Percentiles rank a stretch among this genome's conserved stretches.
phyloP scores from a whole-genome alignment of 2,329 filamentous ascomycete species.

The Chaetomiaceae sp. region DNA sequence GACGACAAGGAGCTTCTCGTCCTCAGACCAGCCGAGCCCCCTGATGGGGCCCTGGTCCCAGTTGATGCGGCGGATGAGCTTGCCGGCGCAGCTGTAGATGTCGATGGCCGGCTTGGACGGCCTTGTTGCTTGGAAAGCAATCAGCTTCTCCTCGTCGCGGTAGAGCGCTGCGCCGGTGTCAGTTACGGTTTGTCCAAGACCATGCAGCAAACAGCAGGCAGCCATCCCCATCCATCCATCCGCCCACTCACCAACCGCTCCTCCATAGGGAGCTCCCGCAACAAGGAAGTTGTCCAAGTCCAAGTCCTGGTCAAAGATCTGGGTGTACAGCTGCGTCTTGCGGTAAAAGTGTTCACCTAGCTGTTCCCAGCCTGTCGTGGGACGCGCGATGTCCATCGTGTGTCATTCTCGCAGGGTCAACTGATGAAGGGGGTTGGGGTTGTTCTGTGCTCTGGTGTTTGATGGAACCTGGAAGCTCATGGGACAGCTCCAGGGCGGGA shows the following conservation, averaged over 20 bases:
- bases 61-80: conserved; percentile 74
- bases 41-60: conserved; percentile 89
- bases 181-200: neutral
- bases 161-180: conserved; percentile 59
- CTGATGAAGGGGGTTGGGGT: neutral
- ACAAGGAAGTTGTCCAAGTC: conserved; percentile 94
- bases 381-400: conserved; percentile 52
- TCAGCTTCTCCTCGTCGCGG: conserved; percentile 79
- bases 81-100: conserved; percentile 88
- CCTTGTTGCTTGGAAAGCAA: conserved; percentile 67
- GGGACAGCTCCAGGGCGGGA: no score
- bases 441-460: conserved; percentile 1
- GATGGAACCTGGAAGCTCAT: conserved; percentile 4
- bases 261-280: conserved; percentile 85
- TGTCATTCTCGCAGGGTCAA: conserved; percentile 28
- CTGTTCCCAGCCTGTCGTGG: conserved; percentile 89
- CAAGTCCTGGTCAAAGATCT: conserved; percentile 84
- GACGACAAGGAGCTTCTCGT: conserved; percentile 84
- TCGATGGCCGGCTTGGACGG: conserved; percentile 79
- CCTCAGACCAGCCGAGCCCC: conserved; percentile 92
- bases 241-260: conserved; percentile 69
- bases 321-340: conserved; percentile 88
- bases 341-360: conserved; percentile 93
- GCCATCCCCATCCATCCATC: neutral
- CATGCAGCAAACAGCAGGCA: neutral